Base-by-base conservation (phyloP, 768 basidiomycete genomes). In the Lactarius hatsudake region DNA sequence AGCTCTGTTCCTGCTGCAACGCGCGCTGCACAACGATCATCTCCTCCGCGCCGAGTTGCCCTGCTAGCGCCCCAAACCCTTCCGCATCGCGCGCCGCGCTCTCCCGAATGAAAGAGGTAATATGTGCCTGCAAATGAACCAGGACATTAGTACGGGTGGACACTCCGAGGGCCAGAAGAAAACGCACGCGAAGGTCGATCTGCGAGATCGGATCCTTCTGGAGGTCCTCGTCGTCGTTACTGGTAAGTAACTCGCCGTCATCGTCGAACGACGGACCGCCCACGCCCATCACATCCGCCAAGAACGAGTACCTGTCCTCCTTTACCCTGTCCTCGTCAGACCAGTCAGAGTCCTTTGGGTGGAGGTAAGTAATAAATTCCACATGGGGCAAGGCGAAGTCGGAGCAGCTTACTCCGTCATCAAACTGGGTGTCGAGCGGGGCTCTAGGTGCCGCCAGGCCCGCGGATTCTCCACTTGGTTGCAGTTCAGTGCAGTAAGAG, bases 201-300 rank as follows among this genome's bases (percentile, higher is more conserved):
- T 89, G 87, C 28, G 89, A 92, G 63, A 97, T 81, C 5, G 92
- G 88, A 76, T 98, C 96, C 62, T 84, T 86, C 78, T 85, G 86
- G 58, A 98, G 81, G 74, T 98, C 96, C 69, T 95, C 93, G 74
- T 98, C 96, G 69, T 84, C 90, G 53, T 82, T 85, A 54, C 85
- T 86, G 18, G 90, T 85, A 59, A 88, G 77, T n/a, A 88, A 81
- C 54, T 90, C 88, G 72, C 63, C 67, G 5, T 93, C 91, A 69
- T 88, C 90, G 72, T 92, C 91, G 72, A 89, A 86, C 30, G 87
- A 84, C 72, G 86, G 81, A 9, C 87, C 90, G 59, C 84, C 87
- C 1, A 87, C 86, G 13, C 90, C 88, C 59, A 94, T 82, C 81
- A 93, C 82, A 58, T 94, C 91, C 6, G 94, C 94, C 43, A 97